Conservation (phyloP, 345 rosid species). For the Populus ilicifolia region DNA sequence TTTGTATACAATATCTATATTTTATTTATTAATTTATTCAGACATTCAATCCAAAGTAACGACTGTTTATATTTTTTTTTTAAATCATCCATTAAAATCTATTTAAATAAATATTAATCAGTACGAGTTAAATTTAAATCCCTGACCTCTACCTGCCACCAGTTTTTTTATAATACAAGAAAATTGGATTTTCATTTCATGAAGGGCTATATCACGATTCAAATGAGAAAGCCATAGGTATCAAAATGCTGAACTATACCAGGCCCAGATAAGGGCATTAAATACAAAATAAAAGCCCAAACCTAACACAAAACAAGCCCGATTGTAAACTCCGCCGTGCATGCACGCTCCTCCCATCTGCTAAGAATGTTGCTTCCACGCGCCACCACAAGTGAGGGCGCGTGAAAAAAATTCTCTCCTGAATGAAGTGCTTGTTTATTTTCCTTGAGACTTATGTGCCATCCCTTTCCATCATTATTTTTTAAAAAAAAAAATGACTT, state of each 20-base stretch:
- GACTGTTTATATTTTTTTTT: too few relatives aligned
- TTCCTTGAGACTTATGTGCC: not conserved
- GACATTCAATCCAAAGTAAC: too few relatives aligned
- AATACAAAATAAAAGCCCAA: too few relatives aligned
- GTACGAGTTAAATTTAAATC: too few relatives aligned
- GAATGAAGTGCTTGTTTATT: too few relatives aligned
- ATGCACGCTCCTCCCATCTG: not conserved
- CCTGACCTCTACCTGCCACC: too few relatives aligned
- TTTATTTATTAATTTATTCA: too few relatives aligned
- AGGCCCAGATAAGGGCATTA: not conserved
- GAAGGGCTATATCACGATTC: not conserved
- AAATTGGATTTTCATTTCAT: not conserved
- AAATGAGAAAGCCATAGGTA: not conserved
- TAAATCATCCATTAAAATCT: too few relatives aligned
- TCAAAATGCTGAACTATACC: not conserved
- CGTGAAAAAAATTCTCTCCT: not conserved
- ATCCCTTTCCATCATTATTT: slow-evolving; percentile 15
- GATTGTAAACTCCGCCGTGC: not conserved
- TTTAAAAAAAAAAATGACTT: too few relatives aligned
- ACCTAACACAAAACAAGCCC: not conserved
- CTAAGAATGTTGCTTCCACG: not conserved
- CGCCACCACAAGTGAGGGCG: not conserved
- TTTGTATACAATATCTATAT: too few relatives aligned
- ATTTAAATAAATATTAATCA: too few relatives aligned
- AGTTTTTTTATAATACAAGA: too few relatives aligned